Percentiles rank a stretch among this genome's conserved stretches.
Conservation (phyloP, 2,329 filamentous ascomycete genomes). For the Claviceps sp. region DNA sequence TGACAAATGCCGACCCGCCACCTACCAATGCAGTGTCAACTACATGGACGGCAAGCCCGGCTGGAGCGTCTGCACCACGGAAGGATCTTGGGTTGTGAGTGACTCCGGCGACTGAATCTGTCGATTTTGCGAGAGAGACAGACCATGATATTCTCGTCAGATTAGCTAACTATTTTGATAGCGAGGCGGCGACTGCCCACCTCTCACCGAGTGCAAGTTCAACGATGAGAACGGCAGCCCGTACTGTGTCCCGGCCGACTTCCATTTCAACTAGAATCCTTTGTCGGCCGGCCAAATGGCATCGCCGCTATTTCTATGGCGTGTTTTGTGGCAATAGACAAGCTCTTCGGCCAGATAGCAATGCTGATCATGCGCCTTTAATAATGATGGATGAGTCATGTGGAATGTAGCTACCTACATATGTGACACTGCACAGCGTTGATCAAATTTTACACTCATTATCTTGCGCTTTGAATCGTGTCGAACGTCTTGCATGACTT, state of each 20-base stretch:
- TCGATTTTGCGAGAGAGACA: background rate
- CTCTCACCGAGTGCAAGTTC: slow-evolving; percentile 24
- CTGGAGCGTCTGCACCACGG: slow-evolving; percentile 22
- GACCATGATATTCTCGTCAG: background rate
- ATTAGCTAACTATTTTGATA: slow-evolving; percentile 5
- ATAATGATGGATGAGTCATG: background rate
- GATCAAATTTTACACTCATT: background rate
- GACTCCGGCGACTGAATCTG: no score
- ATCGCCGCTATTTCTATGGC: background rate
- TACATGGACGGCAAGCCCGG: slow-evolving; percentile 6
- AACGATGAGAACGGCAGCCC: slow-evolving; percentile 20
- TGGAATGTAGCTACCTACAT: background rate
- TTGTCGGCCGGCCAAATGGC: slow-evolving; percentile 1
- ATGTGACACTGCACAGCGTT: background rate
- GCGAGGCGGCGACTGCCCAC: slow-evolving; percentile 22
- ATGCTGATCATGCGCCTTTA: no score
- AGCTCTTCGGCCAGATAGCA: no score
- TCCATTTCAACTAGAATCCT: slow-evolving; percentile 5
- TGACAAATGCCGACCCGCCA: slow-evolving; percentile 16
- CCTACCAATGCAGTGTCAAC: slow-evolving; percentile 18
- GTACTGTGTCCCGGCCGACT: slow-evolving; percentile 24
- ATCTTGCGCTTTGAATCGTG: background rate
- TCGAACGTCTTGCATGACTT: background rate
- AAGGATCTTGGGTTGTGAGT: slow-evolving; percentile 21
- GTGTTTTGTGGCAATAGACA: background rate